Conservation (phyloP, 805 yeast genomes). For the Zygoascus tannicola region DNA sequence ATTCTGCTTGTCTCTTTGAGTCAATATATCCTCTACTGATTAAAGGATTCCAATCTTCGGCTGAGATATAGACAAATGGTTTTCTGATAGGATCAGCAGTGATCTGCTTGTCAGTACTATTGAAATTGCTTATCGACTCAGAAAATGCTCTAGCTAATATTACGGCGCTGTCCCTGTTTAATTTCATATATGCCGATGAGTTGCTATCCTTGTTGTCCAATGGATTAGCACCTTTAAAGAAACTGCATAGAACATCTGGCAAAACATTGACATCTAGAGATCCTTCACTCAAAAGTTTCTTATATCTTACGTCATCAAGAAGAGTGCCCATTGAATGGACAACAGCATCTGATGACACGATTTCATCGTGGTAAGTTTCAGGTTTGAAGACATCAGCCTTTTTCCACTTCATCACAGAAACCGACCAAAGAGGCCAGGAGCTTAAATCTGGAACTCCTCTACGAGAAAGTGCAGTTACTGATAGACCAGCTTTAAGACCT, state of each 20-base stretch:
- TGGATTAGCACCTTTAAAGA: constrained; percentile 51
- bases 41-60: constrained; percentile 61
- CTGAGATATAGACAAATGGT: constrained; percentile 68
- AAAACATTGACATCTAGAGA: neutral
- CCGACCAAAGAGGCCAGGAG: constrained; percentile 29
- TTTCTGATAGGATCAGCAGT: constrained; percentile 5
- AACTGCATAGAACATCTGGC: neutral
- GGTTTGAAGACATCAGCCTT: constrained; percentile 63
- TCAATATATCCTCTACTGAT: constrained; percentile 63
- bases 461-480: constrained; percentile 57
- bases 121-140: constrained; percentile 19
- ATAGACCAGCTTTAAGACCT: constrained; percentile 52
- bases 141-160: constrained; percentile 49
- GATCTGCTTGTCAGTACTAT: neutral
- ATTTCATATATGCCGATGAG: constrained; percentile 40
- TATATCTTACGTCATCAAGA: constrained; percentile 60
- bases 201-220: constrained; percentile 16
- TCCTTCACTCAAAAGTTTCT: constrained; percentile 31
- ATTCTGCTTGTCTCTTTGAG: constrained; percentile 75
- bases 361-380: constrained; percentile 39
- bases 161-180: constrained; percentile 64
- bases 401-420: constrained; percentile 52
- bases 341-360: constrained; percentile 50
- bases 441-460: constrained; percentile 14
- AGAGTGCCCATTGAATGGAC: constrained; percentile 79